These are phyloP conservation scores for Zoysia pacifica DNA, from an alignment of 176 grass and related monocot genomes.

Conservation along the genomic window DNA sequence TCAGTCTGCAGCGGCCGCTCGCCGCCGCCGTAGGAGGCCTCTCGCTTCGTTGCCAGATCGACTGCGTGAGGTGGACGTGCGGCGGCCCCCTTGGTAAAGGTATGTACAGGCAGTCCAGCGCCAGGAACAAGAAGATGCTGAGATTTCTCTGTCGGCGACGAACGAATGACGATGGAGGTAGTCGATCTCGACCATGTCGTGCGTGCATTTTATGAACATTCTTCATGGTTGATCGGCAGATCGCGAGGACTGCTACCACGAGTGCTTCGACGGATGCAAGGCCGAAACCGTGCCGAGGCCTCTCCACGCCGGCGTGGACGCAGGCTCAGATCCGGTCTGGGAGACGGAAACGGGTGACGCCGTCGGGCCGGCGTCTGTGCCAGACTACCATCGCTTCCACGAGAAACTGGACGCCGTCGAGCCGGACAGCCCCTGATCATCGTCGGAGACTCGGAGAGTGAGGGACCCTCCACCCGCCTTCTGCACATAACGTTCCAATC, in stretches of 20 bases:
- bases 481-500: not conserved
- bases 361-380: not conserved
- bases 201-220: too few species aligned
- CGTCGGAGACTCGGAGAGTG: not conserved
- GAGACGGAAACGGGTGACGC: not conserved
- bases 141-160: too few species aligned
- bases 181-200: too few species aligned
- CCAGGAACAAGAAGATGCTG: too few species aligned
- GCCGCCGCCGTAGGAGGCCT: not conserved
- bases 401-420: not conserved
- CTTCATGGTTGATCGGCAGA: conserved; percentile 6
- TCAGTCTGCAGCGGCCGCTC: not conserved
- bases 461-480: not conserved
- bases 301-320: conserved; percentile 23
- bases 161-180: too few species aligned
- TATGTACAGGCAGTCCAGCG: not conserved
- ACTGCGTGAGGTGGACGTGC: conserved; percentile 33
- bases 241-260: conserved; percentile 30
- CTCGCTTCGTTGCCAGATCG: conserved; percentile 16
- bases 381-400: not conserved
- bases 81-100: not conserved
- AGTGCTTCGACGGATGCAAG: conserved; percentile 43
- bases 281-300: conserved; percentile 23
- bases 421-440: not conserved
- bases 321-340: not conserved